Percentiles rank a stretch among this genome's conserved stretches.
phyloP scores from a whole-genome alignment of 768 basidiomycete genomes.

The Termitomyces sp. region DNA sequence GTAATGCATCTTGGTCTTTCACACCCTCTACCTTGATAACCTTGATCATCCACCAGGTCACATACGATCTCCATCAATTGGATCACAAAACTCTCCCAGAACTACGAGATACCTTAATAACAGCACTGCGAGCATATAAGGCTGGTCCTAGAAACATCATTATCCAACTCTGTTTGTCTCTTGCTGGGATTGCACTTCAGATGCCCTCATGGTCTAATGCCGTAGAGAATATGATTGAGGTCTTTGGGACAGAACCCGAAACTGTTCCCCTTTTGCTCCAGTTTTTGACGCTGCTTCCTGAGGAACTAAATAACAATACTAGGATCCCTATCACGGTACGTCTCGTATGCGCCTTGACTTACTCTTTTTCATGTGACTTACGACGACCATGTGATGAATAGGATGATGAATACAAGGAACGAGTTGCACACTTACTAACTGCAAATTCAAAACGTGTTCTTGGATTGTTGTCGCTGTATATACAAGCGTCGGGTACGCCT shows the following conservation, averaged over 20 bases:
- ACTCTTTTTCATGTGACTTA: not conserved
- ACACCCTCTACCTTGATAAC: conserved; percentile 23
- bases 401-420: conserved; percentile 74
- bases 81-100: conserved; percentile 65
- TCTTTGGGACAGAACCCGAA: conserved; percentile 79
- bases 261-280: conserved; percentile 84
- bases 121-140: conserved; percentile 70
- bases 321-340: conserved; percentile 87
- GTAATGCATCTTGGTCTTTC: conserved; percentile 20
- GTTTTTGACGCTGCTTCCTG: conserved; percentile 88
- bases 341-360: conserved; percentile 10
- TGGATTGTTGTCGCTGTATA: conserved; percentile 81
- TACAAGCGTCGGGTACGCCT: conserved; percentile 76
- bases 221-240: conserved; percentile 76
- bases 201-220: conserved; percentile 82
- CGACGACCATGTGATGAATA: conserved; percentile 22
- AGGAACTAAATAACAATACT: conserved; percentile 81
- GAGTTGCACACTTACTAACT: conserved; percentile 59
- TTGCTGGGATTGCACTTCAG: conserved; percentile 90
- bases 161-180: conserved; percentile 84
- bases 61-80: conserved; percentile 91
- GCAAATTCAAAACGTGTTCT: conserved; percentile 70
- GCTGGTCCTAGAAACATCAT: conserved; percentile 80
- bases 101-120: conserved; percentile 84
- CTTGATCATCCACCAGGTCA: conserved; percentile 60